Percentiles rank a stretch among this genome's conserved stretches.
Evolutionary conservation across 1,284 basidiomycete genomes (phyloP).

Genomic region (Boletellus dicymbophilus): DNA sequence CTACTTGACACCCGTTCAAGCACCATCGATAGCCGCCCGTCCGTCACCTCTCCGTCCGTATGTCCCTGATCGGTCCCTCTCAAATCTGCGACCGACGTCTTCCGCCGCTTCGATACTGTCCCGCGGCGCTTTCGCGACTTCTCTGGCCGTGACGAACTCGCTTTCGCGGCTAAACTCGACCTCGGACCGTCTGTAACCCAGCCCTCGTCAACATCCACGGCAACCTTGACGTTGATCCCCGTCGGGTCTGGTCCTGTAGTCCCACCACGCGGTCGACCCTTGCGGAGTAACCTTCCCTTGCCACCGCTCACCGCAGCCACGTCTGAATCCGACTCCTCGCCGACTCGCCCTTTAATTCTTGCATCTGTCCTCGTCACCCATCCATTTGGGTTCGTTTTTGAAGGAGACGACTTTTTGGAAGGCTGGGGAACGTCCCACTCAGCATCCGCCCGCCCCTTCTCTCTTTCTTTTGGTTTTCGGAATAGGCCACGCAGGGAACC

Average conservation of each 20-base stretch:
- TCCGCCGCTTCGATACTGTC: slow-evolving; percentile 12
- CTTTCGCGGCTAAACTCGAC: neutral
- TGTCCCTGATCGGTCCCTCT: slow-evolving; percentile 28
- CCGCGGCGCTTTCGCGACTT: slow-evolving; percentile 4
- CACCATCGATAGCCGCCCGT: neutral
- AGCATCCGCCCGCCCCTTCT: neutral
- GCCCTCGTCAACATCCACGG: too few species aligned
- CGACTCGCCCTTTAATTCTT: slow-evolving; percentile 12
- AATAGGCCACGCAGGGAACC: slow-evolving; percentile 31
- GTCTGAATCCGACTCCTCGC: slow-evolving; percentile 12
- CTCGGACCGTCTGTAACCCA: slow-evolving; percentile 25
- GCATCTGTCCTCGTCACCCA: slow-evolving; percentile 34
- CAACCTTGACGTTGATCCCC: too few species aligned
- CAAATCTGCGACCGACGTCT: slow-evolving; percentile 24
- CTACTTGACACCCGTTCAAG: neutral
- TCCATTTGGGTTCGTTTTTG: neutral
- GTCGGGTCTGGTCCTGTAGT: too few species aligned
- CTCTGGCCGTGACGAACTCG: neutral
- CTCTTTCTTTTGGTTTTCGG: slow-evolving; percentile 20
- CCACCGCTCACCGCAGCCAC: neutral
- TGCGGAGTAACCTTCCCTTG: slow-evolving; percentile 26
- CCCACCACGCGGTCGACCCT: slow-evolving; percentile 20
- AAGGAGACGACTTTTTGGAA: neutral
- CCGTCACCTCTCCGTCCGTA: slow-evolving; percentile 27
- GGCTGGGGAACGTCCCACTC: slow-evolving; percentile 16